A percentile compares a stretch with the other conserved stretches of the same genome.
Evolutionary conservation across 2,329 filamentous ascomycete genomes (phyloP).

Genomic region (Ceratocystis diversiconidia): DNA sequence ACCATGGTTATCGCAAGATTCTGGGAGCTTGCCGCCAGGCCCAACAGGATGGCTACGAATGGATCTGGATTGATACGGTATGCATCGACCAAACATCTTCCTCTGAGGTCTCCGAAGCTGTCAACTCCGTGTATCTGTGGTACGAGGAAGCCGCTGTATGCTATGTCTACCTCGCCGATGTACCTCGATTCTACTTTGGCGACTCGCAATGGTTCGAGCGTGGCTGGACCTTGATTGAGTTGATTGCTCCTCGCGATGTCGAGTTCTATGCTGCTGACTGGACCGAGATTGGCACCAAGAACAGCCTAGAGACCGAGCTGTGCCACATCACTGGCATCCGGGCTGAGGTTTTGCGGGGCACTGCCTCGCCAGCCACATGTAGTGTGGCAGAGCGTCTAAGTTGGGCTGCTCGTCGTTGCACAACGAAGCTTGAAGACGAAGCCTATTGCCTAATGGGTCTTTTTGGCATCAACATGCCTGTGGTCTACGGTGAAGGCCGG

Average conservation of each 20-base stretch:
- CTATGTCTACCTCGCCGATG: constrained; percentile 22
- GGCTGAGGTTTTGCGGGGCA: constrained; percentile 18
- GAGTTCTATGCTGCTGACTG: constrained; percentile 23
- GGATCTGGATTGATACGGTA: constrained; percentile 24
- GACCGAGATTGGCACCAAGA: constrained; percentile 22
- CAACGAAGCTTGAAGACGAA: constrained; percentile 23
- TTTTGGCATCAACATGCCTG: constrained; percentile 24
- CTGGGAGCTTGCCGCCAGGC: constrained; percentile 20
- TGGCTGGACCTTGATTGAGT: constrained; percentile 25
- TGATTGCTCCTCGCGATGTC: constrained; percentile 23
- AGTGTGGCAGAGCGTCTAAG: constrained; percentile 21
- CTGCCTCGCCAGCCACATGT: constrained; percentile 8
- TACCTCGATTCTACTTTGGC: constrained; percentile 19
- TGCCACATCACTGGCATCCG: constrained; percentile 21
- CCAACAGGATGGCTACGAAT: constrained; percentile 20
- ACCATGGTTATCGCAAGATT: constrained; percentile 20
- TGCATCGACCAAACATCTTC: constrained; percentile 24
- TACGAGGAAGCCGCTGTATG: constrained; percentile 22
- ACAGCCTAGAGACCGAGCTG: constrained; percentile 19
- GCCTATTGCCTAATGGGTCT: constrained; percentile 25
- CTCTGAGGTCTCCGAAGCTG: constrained; percentile 23
- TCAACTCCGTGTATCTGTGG: constrained; percentile 24
- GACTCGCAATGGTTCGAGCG: constrained; percentile 21
- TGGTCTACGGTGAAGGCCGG: constrained; percentile 24
- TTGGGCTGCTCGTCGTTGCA: constrained; percentile 23